Evolutionary conservation across 1,284 basidiomycete species (phyloP).

Genomic region (Papiliotrema laurentii): DNA sequence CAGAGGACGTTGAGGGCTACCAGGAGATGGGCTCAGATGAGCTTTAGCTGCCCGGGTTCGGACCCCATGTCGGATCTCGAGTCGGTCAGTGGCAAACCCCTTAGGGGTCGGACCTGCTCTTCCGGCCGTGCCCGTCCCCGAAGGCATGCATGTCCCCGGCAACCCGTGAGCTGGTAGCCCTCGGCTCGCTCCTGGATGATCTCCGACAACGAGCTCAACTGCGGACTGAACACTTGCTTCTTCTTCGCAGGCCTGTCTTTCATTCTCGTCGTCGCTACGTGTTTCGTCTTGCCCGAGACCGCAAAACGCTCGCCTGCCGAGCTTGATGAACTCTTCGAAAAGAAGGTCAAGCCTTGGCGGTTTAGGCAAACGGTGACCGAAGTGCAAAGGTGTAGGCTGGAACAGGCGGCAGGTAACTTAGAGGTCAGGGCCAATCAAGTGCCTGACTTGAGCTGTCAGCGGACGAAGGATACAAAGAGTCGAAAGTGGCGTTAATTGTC

Average conservation of each 20-base stretch:
- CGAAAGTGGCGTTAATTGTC: not conserved
- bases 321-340: constrained; percentile 10
- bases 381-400: constrained; percentile 3
- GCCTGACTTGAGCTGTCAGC: not conserved
- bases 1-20: too few species aligned
- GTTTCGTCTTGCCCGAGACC: not conserved
- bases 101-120: too few species aligned
- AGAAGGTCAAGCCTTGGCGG: constrained; percentile 7
- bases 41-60: too few species aligned
- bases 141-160: too few species aligned
- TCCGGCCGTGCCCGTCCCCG: too few species aligned
- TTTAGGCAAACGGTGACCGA: constrained; percentile 11
- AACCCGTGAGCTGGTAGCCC: too few species aligned
- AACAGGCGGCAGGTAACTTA: not conserved
- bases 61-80: too few species aligned
- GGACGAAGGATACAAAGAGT: not conserved
- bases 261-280: not conserved
- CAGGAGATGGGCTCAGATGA: too few species aligned
- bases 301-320: constrained; percentile 1
- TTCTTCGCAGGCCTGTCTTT: not conserved
- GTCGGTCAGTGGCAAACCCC: too few species aligned
- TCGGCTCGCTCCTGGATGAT: too few species aligned
- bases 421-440: not conserved
- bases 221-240: not conserved
- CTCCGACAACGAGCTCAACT: not conserved